These are phyloP conservation scores for Nannochloropsis oceanica DNA, from an alignment of 108 stramenopile species.

Conservation along the genomic window DNA sequence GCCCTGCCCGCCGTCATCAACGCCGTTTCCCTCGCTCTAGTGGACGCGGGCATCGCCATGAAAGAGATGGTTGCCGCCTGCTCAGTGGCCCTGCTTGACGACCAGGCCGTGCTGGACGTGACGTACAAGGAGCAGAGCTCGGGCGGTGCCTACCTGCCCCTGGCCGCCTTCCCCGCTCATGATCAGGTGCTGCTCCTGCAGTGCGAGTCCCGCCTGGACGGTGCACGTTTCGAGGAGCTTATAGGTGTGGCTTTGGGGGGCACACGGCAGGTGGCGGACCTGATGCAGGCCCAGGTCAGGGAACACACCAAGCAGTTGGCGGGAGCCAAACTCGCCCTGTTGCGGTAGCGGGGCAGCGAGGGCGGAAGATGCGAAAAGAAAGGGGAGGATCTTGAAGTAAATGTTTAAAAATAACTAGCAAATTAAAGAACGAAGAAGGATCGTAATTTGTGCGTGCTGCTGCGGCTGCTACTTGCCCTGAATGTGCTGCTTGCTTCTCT, in stretches of 20 bases:
- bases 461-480: too few species aligned
- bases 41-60: conserved; percentile 44
- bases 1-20: conserved; percentile 24
- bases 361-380: too few species aligned
- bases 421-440: too few species aligned
- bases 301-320: conserved; percentile 8
- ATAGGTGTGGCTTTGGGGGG: conserved; percentile 4
- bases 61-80: conserved; percentile 30
- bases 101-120: conserved; percentile 2
- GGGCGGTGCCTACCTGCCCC: conserved; percentile 12
- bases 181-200: conserved; percentile 2
- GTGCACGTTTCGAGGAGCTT: conserved; percentile 17
- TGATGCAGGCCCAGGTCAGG: conserved; percentile 6
- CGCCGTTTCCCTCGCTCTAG: conserved; percentile 35
- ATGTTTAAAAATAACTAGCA: too few species aligned
- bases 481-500: too few species aligned
- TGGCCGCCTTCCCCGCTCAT: conserved; percentile 4
- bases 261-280: conserved; percentile 15
- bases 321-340: neutral
- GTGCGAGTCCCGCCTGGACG: conserved; percentile 12
- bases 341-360: neutral
- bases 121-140: conserved; percentile 14
- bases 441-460: too few species aligned
- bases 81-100: conserved; percentile 31
- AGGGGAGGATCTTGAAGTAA: too few species aligned